Conservation (phyloP, 495 filamentous ascomycete genomes). For the Lindgomyces ingoldianus region DNA sequence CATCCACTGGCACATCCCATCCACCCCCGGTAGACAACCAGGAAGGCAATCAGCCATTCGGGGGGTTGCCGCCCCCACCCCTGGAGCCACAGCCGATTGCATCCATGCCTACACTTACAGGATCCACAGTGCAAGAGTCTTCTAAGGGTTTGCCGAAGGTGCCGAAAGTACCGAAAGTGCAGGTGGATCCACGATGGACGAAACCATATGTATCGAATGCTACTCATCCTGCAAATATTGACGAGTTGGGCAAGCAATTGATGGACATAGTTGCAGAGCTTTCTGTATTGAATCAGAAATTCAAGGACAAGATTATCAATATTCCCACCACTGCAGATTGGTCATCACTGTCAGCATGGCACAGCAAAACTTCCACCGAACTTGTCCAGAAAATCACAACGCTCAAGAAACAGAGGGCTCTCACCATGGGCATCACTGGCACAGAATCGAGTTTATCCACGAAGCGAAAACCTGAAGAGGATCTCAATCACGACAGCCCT, state of each 20-base stretch:
- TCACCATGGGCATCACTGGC: slow-evolving; percentile 16
- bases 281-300: slow-evolving; percentile 10
- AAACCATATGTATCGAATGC: not conserved
- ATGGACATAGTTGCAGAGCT: slow-evolving; percentile 4
- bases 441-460: slow-evolving; percentile 20
- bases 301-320: slow-evolving; percentile 15
- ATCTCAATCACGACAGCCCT: not conserved
- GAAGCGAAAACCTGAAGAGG: slow-evolving; percentile 21
- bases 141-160: not conserved
- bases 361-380: slow-evolving; percentile 5
- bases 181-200: slow-evolving; percentile 2
- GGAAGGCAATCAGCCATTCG: no score
- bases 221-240: not conserved
- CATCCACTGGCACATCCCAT: no score
- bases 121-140: not conserved
- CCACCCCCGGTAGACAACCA: no score
- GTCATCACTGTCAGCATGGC: slow-evolving; percentile 20
- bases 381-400: slow-evolving; percentile 4
- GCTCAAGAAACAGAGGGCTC: slow-evolving; percentile 8
- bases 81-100: not conserved
- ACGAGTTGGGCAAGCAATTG: not conserved
- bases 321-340: slow-evolving; percentile 18
- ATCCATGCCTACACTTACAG: not conserved
- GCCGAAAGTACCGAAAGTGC: not conserved
- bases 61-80: no score